Percentiles rank a stretch among this genome's conserved stretches.
These are phyloP conservation scores for Arachis hypogaea DNA, from an alignment of 306 rosid species.

Conservation along the genomic window DNA sequence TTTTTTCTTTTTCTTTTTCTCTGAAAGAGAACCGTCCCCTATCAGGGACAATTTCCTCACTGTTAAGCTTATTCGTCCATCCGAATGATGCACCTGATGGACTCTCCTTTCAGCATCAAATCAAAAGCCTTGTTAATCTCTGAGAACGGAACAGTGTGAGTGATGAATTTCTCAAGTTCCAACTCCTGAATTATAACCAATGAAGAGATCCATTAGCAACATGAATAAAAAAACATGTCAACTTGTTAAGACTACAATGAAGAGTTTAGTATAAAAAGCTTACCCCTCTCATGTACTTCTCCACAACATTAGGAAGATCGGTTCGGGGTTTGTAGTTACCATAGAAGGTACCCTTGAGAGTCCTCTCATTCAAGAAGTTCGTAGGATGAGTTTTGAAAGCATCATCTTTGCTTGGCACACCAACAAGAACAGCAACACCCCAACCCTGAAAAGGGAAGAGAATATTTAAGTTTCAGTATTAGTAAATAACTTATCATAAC, in stretches of 20 bases:
- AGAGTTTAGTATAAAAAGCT: neutral
- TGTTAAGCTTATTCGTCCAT: conserved; percentile 49
- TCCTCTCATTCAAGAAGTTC: conserved; percentile 79
- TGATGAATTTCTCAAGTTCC: conserved; percentile 80
- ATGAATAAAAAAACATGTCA: neutral
- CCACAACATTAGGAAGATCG: conserved; percentile 78
- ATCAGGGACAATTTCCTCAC: conserved; percentile 1
- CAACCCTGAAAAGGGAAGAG: conserved; percentile 62
- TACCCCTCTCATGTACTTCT: conserved; percentile 71
- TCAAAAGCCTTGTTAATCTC: conserved; percentile 87
- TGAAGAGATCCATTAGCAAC: neutral
- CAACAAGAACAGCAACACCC: conserved; percentile 95
- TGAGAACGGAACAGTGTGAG: conserved; percentile 63
- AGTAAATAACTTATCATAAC: neutral
- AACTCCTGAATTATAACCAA: conserved; percentile 54
- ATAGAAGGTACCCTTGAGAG: conserved; percentile 87
- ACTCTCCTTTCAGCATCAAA: conserved; percentile 67
- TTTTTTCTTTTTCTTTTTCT: neutral
- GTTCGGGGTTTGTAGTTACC: conserved; percentile 90
- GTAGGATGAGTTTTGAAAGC: conserved; percentile 80
- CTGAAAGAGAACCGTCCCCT: neutral
- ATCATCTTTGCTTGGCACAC: conserved; percentile 85
- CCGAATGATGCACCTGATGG: conserved; percentile 66
- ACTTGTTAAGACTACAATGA: neutral
- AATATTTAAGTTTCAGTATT: neutral